Evolutionary conservation across 805 yeast species (phyloP), one percentile per base, ranked within the genome.

Genomic region (Candida incommunis): DNA sequence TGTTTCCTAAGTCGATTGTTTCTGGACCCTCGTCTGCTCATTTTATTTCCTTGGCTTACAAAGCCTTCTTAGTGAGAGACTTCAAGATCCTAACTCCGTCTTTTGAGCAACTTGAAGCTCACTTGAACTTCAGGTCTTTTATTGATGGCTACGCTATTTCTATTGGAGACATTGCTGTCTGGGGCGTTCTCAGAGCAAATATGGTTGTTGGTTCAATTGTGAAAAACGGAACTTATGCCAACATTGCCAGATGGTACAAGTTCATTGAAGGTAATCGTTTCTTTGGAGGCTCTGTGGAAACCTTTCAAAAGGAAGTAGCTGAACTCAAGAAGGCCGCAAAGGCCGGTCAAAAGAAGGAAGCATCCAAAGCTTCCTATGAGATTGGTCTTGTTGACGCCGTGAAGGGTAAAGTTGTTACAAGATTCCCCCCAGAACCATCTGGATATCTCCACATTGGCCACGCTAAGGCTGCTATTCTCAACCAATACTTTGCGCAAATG

Each of bases 401-500:
- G 58, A 78, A 82, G 47, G 99, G 99, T 52, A 71, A 88, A 66
- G 99, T 92, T 47, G 97, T 94, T 45, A 94, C 98, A 45, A 82
- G 99, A 69, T 92, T 92, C 78, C 98, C 95, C 44, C 99, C 99
- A 52, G 99, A 92, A 71, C 99, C 99, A 49, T 84, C 95, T 68
- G 99, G 99, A 69, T 92, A 88, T 67, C 75, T 92, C 67, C 99
- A 92, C 68, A 92, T 92, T 67, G 99, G 99, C 55, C 99, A 92
- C 63, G 98, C 95, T 49, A 92, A 92, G 68, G 98, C 98, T 50
- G 99, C 99, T 45, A 73, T 92, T 48, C 75, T 92, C 62, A 92
- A 92, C 70, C 92, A 92, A 67, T 90, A 88, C 70, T 90, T 92
- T 69, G 98, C 99, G 42, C 80, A 85, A 56, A 82, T 77, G 60